Evolutionary conservation across 2,329 filamentous ascomycete genomes (phyloP).

Genomic region (Cytospora leucostoma): DNA sequence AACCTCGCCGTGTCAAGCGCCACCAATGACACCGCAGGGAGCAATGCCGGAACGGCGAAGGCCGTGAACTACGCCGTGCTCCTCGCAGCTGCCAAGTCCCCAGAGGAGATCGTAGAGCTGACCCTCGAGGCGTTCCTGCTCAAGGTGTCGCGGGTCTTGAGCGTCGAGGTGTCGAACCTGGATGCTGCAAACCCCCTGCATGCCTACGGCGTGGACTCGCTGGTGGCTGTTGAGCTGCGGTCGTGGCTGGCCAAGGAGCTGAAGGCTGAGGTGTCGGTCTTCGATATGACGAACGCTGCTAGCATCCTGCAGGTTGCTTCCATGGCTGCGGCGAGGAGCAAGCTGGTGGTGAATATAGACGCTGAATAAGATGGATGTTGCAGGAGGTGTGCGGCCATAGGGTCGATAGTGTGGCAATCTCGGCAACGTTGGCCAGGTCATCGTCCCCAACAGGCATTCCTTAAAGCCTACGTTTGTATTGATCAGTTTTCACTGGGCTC

Average conservation of each 20-base stretch:
- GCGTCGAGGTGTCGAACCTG: constrained; percentile 31
- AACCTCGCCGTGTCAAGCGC: constrained; percentile 28
- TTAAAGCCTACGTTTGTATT: too few species aligned
- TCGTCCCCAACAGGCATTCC: too few species aligned
- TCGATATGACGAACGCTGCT: constrained; percentile 35
- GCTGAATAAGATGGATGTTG: not conserved
- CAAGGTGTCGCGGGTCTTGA: constrained; percentile 32
- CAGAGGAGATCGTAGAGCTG: constrained; percentile 30
- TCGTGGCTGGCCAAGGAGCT: constrained; percentile 48
- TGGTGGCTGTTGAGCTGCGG: constrained; percentile 39
- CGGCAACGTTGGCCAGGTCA: too few species aligned
- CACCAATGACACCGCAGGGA: not conserved
- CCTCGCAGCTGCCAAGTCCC: constrained; percentile 30
- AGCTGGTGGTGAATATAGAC: not conserved
- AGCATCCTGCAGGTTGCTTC: not conserved
- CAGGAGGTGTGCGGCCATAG: too few species aligned
- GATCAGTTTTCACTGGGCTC: too few species aligned
- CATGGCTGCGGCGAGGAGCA: not conserved
- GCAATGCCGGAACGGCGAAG: constrained; percentile 19
- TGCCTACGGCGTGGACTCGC: constrained; percentile 33
- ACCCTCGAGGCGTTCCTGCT: constrained; percentile 33
- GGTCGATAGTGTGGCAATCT: too few species aligned
- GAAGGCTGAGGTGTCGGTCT: constrained; percentile 42
- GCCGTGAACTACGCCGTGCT: constrained; percentile 26
- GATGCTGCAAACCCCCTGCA: constrained; percentile 31